Evolutionary conservation across 495 filamentous ascomycete genomes (phyloP).

Genomic region (Pseudotulostoma volvatum): DNA sequence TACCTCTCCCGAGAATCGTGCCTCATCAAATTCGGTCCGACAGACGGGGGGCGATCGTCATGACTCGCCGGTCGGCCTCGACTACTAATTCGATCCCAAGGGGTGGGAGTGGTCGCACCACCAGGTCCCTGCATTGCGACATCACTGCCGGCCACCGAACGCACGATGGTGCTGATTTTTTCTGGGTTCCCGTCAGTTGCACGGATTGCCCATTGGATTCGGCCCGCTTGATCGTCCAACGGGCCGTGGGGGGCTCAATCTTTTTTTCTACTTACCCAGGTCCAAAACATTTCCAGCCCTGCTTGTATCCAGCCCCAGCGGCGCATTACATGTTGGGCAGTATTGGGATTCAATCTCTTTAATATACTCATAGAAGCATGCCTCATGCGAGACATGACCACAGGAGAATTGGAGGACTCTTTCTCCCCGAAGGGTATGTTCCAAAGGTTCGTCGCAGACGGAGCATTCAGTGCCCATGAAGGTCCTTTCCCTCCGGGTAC

Average conservation of each 20-base stretch:
- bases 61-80: conserved; percentile 32
- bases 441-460: conserved; percentile 91
- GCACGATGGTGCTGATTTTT: conserved; percentile 89
- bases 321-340: conserved; percentile 88
- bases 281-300: conserved; percentile 89
- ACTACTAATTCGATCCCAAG: conserved; percentile 38
- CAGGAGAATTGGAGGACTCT: conserved; percentile 93
- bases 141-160: conserved; percentile 61
- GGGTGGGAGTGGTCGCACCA: conserved; percentile 33
- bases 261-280: conserved; percentile 50
- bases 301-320: conserved; percentile 84
- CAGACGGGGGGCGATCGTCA: conserved; percentile 27
- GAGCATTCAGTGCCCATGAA: conserved; percentile 91
- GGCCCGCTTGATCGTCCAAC: conserved; percentile 2
- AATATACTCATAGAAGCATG: conserved; percentile 98
- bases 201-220: not conserved
- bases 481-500: conserved; percentile 77
- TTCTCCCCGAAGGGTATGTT: conserved; percentile 91
- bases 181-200: conserved; percentile 33
- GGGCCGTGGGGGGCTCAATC: conserved; percentile 1
- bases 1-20: conserved; percentile 42
- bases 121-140: conserved; percentile 32
- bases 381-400: conserved; percentile 89
- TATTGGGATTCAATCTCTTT: conserved; percentile 88
- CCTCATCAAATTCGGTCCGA: conserved; percentile 23